Evolutionary conservation across 768 basidiomycete genomes (phyloP), one percentile per base, ranked within the genome.

Genomic region (Hydnomerulius pinastri): DNA sequence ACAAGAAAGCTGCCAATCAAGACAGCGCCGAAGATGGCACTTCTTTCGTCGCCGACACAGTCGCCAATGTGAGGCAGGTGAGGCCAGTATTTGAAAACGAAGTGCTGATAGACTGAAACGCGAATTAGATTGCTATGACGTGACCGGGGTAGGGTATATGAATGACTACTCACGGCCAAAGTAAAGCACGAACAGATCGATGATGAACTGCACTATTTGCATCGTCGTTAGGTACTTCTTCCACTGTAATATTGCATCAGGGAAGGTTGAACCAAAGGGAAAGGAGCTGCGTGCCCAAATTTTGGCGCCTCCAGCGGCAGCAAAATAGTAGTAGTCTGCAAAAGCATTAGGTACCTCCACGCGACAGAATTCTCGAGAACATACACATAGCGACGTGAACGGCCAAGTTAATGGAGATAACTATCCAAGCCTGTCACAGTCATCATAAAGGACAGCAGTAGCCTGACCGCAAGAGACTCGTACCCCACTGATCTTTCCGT

Each of bases 351-450:
- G 33, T 25, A 29, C 27, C 12, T 6, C 29, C 17, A 43, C n/a
- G 29, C 46, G 39, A 10, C 37, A 46, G 33, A 8, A 40, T 35
- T 24, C 18, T 45, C 32, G 25, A n/a, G 24, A 36, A 77, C 88
- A 65, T 71, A 93, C 91, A 97, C 96, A 98, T 98, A 61, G 94
- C 70, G 64, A 97, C 91, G 72, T 98, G 96, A 39, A 98, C 93
- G 39, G 76, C 73, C 54, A 97, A 73, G 76, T 98, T 98, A 56
- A 95, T 82, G 39, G 73, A 71, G 68, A 97, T 95, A 51, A 87
- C 85, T 50, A 88, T 77, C 96, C 96, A 98, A 58, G 93, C 92
- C 92, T 94, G 54, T 7, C 11, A 36, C 40, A 32, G 58, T 44
- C 32, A 50, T 48, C 25, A 47, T 13, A 29, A 23, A 30, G 9